Evolutionary conservation across 2,329 filamentous ascomycete genomes (phyloP).

Genomic region (Fusarium agapanthi): DNA sequence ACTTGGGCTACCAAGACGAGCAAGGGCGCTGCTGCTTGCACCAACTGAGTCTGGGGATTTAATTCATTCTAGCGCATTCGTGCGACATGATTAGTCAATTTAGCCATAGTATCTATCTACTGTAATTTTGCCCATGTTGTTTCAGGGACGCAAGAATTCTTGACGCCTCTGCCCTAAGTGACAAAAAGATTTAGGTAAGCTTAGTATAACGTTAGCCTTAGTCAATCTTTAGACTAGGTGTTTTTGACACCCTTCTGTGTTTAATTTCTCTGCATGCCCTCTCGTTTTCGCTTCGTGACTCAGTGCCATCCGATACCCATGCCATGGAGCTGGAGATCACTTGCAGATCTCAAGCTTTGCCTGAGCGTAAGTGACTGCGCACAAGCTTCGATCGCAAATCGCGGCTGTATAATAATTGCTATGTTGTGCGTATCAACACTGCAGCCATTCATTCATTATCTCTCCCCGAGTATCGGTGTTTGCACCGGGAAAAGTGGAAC

Average conservation of each 20-base stretch:
- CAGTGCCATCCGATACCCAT: constrained; percentile 10
- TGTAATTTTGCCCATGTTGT: neutral
- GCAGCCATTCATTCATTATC: neutral
- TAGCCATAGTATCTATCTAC: neutral
- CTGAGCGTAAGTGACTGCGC: constrained; percentile 18
- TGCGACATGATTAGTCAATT: neutral
- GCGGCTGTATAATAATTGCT: neutral
- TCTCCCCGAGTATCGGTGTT: neutral
- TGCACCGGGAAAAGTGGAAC: neutral
- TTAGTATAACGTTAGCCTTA: too few relatives aligned
- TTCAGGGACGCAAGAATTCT: too few relatives aligned
- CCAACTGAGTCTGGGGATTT: neutral
- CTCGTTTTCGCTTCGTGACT: neutral
- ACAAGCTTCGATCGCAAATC: constrained; percentile 8
- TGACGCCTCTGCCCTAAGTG: too few relatives aligned
- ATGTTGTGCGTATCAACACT: neutral
- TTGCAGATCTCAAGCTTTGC: constrained; percentile 24
- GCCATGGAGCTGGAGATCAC: constrained; percentile 24
- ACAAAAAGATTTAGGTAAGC: too few relatives aligned
- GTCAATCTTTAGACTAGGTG: too few relatives aligned
- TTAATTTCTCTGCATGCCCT: too few relatives aligned
- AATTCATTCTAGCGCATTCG: neutral
- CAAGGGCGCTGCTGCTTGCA: constrained; percentile 29
- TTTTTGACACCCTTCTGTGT: too few relatives aligned
- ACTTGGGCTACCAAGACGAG: constrained; percentile 25